Evolutionary conservation across 2,329 filamentous ascomycete genomes (phyloP).

Genomic region (Pseudonectria buxi): DNA sequence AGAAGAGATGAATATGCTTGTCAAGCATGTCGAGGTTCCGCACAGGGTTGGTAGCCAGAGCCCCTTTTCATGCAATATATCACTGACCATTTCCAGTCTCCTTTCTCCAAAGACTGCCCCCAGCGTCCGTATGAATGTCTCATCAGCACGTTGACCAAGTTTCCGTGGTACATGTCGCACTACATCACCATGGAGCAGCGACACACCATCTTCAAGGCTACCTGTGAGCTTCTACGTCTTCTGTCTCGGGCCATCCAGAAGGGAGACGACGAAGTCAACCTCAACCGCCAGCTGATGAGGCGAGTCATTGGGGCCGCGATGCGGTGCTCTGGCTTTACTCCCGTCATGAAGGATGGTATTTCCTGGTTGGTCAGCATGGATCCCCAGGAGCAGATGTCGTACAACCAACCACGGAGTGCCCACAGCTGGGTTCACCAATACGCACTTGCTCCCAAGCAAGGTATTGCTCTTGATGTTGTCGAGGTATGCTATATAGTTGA

Average conservation of each 20-base stretch:
- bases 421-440: constrained; percentile 47
- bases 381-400: constrained; percentile 29
- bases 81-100: constrained; percentile 37
- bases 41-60: constrained; percentile 46
- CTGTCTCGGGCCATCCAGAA: constrained; percentile 37
- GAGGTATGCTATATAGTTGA: constrained; percentile 48
- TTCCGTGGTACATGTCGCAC: constrained; percentile 55
- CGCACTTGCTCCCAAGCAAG: constrained; percentile 43
- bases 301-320: constrained; percentile 48
- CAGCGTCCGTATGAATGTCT: constrained; percentile 60
- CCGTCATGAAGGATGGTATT: constrained; percentile 55
- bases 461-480: constrained; percentile 44
- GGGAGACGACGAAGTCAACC: constrained; percentile 32
- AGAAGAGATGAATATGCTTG: constrained; percentile 58
- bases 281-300: constrained; percentile 47
- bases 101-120: constrained; percentile 53
- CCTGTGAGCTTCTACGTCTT: constrained; percentile 40
- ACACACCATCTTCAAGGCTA: constrained; percentile 43
- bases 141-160: constrained; percentile 56
- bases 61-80: background rate
- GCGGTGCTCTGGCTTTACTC: constrained; percentile 54
- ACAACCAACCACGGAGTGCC: constrained; percentile 42
- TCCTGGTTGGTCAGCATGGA: constrained; percentile 34
- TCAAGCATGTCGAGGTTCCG: constrained; percentile 56
- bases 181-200: constrained; percentile 53